phyloP scores from a whole-genome alignment of 768 basidiomycete genomes.

The Gautieria morchelliformis region DNA sequence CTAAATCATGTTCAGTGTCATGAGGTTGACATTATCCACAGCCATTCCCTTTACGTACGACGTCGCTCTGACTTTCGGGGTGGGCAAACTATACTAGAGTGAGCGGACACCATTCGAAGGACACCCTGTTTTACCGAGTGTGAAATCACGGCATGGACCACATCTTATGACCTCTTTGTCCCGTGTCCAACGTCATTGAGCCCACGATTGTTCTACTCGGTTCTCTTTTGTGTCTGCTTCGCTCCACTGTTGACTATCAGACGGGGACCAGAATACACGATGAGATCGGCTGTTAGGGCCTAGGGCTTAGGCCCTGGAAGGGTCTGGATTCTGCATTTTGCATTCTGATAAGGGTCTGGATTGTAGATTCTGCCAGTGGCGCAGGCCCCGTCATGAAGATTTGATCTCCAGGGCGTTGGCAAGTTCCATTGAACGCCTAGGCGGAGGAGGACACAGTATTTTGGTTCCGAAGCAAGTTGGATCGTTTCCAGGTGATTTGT shows the following conservation, averaged over 20 bases:
- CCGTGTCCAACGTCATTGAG: neutral
- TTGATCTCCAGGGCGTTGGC: neutral
- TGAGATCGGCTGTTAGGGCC: neutral
- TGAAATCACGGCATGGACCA: neutral
- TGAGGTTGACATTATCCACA: too few species aligned
- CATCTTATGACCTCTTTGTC: neutral
- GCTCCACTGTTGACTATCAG: neutral
- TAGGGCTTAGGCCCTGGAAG: too few species aligned
- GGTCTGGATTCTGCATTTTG: neutral
- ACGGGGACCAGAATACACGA: neutral
- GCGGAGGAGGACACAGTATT: neutral
- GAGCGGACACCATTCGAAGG: neutral
- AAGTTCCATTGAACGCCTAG: neutral
- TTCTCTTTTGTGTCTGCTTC: neutral
- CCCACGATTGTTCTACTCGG: neutral
- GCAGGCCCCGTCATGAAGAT: neutral
- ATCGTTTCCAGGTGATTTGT: too few species aligned
- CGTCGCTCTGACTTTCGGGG: neutral
- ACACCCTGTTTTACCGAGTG: neutral
- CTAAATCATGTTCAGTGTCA: too few species aligned
- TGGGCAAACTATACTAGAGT: neutral
- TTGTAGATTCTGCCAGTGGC: too few species aligned
- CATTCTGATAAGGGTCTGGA: too few species aligned
- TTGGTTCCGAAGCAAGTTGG: too few species aligned
- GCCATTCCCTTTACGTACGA: too few species aligned